These are phyloP conservation scores for Ceratocystis eucalypticola DNA, from an alignment of 2,329 filamentous ascomycete species.

Conservation along the genomic window DNA sequence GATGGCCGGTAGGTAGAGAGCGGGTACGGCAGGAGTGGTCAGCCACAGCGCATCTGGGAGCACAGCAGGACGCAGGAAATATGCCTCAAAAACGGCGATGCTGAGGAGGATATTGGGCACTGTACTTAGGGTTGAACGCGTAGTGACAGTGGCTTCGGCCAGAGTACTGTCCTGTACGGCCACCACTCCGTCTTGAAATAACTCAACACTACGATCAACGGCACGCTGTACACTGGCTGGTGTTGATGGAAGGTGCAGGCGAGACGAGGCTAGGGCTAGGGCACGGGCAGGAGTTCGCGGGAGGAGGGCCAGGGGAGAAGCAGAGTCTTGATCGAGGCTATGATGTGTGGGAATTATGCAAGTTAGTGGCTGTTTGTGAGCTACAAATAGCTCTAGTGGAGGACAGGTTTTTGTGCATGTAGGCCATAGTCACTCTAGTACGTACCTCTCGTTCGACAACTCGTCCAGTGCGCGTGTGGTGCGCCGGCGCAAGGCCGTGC, in stretches of 20 bases:
- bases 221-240: conserved; percentile 64
- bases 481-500: conserved; percentile 30
- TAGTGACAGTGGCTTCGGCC: conserved; percentile 47
- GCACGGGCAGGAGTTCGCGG: conserved; percentile 31
- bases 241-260: conserved; percentile 64
- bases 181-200: conserved; percentile 49
- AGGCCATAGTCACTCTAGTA: background rate
- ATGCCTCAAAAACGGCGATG: conserved; percentile 56
- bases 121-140: conserved; percentile 58
- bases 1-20: conserved; percentile 43
- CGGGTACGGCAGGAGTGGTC: conserved; percentile 49
- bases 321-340: conserved; percentile 1
- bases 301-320: conserved; percentile 1
- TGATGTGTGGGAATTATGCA: background rate
- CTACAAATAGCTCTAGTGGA: background rate
- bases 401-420: no score
- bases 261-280: conserved; percentile 39
- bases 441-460: conserved; percentile 29
- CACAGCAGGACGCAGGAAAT: conserved; percentile 54
- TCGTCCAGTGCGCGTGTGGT: conserved; percentile 35
- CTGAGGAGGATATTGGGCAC: conserved; percentile 58
- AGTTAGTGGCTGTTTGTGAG: background rate
- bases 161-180: conserved; percentile 53
- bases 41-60: conserved; percentile 60
- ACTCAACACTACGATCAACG: conserved; percentile 57